These are phyloP conservation scores for Acrasis kona DNA, from an alignment of 78 protist genomes.

Conservation along the genomic window DNA sequence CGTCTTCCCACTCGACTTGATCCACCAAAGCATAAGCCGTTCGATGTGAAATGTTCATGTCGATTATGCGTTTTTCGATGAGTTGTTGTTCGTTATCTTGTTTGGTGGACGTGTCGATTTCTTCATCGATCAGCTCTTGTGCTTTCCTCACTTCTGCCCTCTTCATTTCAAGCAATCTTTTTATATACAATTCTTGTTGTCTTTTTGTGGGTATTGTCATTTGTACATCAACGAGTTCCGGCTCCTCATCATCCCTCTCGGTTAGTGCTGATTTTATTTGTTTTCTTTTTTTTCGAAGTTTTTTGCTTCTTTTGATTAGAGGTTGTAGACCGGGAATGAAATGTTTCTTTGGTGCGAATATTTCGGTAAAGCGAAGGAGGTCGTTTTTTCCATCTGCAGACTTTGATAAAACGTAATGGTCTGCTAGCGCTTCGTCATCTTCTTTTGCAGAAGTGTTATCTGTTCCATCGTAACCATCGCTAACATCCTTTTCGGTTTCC, in stretches of 20 bases:
- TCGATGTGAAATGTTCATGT: not conserved
- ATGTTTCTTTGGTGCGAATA: not conserved
- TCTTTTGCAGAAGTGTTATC: not conserved
- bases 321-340: not conserved
- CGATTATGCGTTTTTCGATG: not conserved
- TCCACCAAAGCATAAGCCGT: not conserved
- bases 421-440: not conserved
- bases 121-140: not conserved
- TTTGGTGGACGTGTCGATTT: not conserved
- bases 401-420: not conserved
- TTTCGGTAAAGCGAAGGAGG: not conserved
- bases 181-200: not conserved
- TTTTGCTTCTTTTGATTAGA: not conserved
- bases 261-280: not conserved
- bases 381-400: not conserved
- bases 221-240: not conserved
- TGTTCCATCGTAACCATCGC: not conserved
- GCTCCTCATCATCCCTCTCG: not conserved
- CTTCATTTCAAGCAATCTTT: too few species aligned
- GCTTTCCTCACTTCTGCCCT: not conserved
- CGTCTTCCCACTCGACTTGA: not conserved
- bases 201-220: not conserved
- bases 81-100: not conserved
- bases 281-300: not conserved
- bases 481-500: not conserved